Percentiles rank a stretch among this genome's conserved stretches.
phyloP scores from a whole-genome alignment of 305 asterid species.

The Fraxinus angustifolia region DNA sequence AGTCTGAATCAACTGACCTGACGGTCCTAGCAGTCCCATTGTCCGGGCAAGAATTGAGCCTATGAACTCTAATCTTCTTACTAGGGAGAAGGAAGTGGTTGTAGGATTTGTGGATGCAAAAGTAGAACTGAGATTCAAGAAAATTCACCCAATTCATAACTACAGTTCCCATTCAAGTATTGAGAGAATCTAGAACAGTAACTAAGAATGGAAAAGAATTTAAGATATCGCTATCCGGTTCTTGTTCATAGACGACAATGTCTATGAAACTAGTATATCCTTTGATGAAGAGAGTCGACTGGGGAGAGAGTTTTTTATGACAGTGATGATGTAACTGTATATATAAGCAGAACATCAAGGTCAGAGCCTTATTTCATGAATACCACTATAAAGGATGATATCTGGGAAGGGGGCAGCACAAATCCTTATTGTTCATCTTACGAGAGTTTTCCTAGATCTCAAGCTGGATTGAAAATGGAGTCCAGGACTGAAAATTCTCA shows the following conservation, averaged over 20 bases:
- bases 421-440: constrained; percentile 13
- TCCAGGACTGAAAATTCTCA: neutral
- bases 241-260: constrained; percentile 40
- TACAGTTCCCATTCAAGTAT: constrained; percentile 18
- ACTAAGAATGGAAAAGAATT: constrained; percentile 2
- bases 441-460: constrained; percentile 1
- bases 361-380: neutral
- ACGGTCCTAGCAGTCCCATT: constrained; percentile 28
- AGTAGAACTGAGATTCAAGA: constrained; percentile 20
- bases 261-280: constrained; percentile 10
- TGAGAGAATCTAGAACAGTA: constrained; percentile 9
- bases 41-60: neutral
- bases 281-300: constrained; percentile 16
- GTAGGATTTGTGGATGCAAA: neutral
- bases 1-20: constrained; percentile 43
- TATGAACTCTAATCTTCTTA: neutral
- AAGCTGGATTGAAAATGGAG: neutral
- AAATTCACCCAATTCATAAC: constrained; percentile 25
- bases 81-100: neutral
- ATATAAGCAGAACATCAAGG: constrained; percentile 1
- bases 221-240: constrained; percentile 37
- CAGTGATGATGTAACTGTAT: constrained; percentile 38
- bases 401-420: constrained; percentile 8
- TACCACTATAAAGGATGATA: neutral
- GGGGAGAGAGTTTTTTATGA: constrained; percentile 31